A percentile compares a stretch with the other conserved stretches of the same genome.
These are phyloP conservation scores for Arthroderma sp. DNA, from an alignment of 2,329 filamentous ascomycete species.

Conservation along the genomic window DNA sequence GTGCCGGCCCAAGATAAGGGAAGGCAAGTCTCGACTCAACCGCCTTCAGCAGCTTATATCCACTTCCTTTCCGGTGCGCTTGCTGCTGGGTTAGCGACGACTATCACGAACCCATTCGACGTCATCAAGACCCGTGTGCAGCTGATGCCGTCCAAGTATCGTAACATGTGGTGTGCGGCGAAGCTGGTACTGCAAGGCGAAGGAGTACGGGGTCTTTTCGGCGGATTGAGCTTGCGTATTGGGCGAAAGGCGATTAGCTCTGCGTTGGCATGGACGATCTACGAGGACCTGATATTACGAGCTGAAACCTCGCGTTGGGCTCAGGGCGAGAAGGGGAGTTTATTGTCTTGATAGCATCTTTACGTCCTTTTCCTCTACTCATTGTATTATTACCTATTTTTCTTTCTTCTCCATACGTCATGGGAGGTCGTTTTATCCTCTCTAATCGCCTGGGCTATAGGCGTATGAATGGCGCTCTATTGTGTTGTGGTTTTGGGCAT, in stretches of 20 bases:
- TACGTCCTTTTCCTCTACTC: neutral
- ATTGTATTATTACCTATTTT: neutral
- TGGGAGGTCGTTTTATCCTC: neutral
- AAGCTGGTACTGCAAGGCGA: constrained; percentile 71
- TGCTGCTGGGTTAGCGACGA: constrained; percentile 71
- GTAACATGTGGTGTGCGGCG: constrained; percentile 67
- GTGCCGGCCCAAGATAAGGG: neutral
- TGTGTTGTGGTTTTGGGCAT: neutral
- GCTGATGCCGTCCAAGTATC: constrained; percentile 69
- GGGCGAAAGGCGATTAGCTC: constrained; percentile 83
- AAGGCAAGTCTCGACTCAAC: neutral
- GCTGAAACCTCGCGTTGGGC: constrained; percentile 39
- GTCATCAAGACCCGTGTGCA: constrained; percentile 92
- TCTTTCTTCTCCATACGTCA: neutral
- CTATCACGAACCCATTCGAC: constrained; percentile 91
- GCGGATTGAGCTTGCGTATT: constrained; percentile 76
- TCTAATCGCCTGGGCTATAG: neutral
- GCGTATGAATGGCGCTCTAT: neutral
- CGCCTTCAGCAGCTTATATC: constrained; percentile 45
- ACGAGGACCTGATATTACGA: constrained; percentile 78
- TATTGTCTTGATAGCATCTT: neutral
- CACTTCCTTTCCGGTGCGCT: constrained; percentile 76
- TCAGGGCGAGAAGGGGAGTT: neutral
- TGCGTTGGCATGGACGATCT: constrained; percentile 93
- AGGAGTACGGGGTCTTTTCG: constrained; percentile 66